Conservation (phyloP, 139 green algal genomes). For the Chlorella sorokiniana region DNA sequence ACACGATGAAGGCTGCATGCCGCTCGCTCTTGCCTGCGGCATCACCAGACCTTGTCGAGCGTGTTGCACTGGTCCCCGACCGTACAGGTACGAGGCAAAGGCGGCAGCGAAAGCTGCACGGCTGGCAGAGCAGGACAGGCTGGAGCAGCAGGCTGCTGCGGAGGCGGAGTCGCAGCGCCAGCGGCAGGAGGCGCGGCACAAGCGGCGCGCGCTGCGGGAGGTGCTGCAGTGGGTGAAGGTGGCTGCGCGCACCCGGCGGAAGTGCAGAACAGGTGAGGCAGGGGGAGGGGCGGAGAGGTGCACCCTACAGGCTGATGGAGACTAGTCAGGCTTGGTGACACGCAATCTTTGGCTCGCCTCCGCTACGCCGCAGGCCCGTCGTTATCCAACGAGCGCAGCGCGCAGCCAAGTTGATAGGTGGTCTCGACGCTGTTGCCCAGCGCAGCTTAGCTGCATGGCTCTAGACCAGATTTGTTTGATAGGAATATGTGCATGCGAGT, state of each 20-base stretch:
- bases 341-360: not conserved
- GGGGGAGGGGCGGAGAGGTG: not conserved
- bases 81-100: constrained; percentile 6
- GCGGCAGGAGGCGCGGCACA: constrained; percentile 15
- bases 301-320: not conserved
- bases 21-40: not conserved
- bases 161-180: constrained; percentile 11
- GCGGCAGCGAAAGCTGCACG: not conserved
- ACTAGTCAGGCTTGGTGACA: not conserved
- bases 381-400: constrained; percentile 15
- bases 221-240: constrained; percentile 22
- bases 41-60: no score
- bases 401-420: constrained; percentile 12
- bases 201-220: constrained; percentile 32
- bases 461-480: no score
- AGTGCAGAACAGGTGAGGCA: constrained; percentile 6
- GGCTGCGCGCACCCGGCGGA: constrained; percentile 18
- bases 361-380: not conserved
- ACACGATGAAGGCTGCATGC: not conserved
- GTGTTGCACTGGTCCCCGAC: not conserved
- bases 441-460: no score
- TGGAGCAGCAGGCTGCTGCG: not conserved
- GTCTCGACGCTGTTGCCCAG: constrained; percentile 4
- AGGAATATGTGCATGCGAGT: no score
- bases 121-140: constrained; percentile 14